These are phyloP conservation scores for Dalbergia oliveri DNA, from an alignment of 306 rosid species.

Conservation along the genomic window DNA sequence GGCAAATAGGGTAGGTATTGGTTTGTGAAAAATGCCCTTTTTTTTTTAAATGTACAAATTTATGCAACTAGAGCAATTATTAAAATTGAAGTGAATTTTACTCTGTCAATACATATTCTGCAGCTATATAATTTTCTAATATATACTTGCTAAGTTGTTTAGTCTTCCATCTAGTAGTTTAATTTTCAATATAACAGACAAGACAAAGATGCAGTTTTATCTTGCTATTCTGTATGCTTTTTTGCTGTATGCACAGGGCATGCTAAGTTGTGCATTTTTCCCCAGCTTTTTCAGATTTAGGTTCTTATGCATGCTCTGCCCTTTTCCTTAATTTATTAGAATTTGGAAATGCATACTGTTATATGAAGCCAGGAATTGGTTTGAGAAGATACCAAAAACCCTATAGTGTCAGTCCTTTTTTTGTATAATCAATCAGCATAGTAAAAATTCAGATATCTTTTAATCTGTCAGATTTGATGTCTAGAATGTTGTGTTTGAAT, in stretches of 20 bases:
- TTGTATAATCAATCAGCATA: conserved; percentile 12
- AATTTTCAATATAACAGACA: not conserved
- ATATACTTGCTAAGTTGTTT: not conserved
- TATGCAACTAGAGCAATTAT: not conserved
- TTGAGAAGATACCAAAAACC: not conserved
- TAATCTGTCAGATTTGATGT: conserved; percentile 2
- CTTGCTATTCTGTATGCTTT: not conserved
- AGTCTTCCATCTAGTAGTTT: not conserved
- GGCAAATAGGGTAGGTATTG: conserved; percentile 87
- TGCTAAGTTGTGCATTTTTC: not conserved
- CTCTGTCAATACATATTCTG: not conserved
- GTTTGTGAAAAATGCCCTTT: not conserved
- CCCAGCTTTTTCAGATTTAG: not conserved
- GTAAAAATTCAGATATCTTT: not conserved
- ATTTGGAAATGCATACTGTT: conserved; percentile 11
- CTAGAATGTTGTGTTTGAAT: not conserved
- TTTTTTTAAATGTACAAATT: conserved; percentile 6
- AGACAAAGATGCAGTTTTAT: not conserved
- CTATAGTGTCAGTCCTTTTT: not conserved
- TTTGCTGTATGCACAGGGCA: conserved; percentile 8
- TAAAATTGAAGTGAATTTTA: not conserved
- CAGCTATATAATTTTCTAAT: not conserved
- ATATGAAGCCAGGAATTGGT: conserved; percentile 12
- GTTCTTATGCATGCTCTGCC: conserved; percentile 8
- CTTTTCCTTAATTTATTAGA: not conserved